A percentile compares a stretch with the other conserved stretches of the same genome.
Conservation (phyloP, 768 basidiomycete genomes). For the Psilocybe tampanensis region DNA sequence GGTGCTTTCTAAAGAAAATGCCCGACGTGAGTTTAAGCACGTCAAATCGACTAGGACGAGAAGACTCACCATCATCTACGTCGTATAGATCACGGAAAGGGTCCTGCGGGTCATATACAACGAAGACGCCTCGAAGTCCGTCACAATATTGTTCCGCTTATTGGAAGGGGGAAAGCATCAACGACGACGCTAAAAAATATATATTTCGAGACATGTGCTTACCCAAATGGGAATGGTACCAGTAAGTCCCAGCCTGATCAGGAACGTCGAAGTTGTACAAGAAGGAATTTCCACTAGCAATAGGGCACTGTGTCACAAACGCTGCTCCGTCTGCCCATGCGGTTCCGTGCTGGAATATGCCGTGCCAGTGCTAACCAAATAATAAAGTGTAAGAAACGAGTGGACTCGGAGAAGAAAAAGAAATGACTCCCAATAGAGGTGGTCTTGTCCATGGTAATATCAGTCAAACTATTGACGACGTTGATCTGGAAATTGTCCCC, state of each 20-base stretch:
- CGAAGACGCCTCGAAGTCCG: constrained; percentile 38
- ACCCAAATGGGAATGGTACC: constrained; percentile 40
- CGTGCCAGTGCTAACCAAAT: constrained; percentile 51
- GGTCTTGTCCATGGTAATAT: constrained; percentile 32
- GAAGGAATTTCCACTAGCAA: constrained; percentile 42
- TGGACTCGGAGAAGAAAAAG: not conserved
- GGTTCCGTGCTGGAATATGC: constrained; percentile 43
- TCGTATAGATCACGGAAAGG: constrained; percentile 33
- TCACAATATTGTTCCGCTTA: constrained; percentile 52
- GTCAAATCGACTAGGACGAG: too few relatives aligned
- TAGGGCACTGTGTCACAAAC: constrained; percentile 51
- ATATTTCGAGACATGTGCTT: too few relatives aligned
- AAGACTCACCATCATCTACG: constrained; percentile 8
- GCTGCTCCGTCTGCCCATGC: constrained; percentile 48
- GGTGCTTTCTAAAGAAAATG: constrained; percentile 37
- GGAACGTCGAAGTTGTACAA: constrained; percentile 38
- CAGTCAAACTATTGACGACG: constrained; percentile 46
- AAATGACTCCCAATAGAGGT: constrained; percentile 32
- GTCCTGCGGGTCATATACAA: constrained; percentile 41
- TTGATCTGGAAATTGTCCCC: constrained; percentile 43
- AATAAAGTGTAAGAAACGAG: not conserved
- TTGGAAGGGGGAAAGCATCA: not conserved
- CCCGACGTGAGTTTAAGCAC: too few relatives aligned
- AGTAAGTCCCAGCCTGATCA: constrained; percentile 35
- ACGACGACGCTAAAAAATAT: too few relatives aligned